phyloP scores from a whole-genome alignment of 2,329 filamentous ascomycete species.

The Exophiala spinifera region DNA sequence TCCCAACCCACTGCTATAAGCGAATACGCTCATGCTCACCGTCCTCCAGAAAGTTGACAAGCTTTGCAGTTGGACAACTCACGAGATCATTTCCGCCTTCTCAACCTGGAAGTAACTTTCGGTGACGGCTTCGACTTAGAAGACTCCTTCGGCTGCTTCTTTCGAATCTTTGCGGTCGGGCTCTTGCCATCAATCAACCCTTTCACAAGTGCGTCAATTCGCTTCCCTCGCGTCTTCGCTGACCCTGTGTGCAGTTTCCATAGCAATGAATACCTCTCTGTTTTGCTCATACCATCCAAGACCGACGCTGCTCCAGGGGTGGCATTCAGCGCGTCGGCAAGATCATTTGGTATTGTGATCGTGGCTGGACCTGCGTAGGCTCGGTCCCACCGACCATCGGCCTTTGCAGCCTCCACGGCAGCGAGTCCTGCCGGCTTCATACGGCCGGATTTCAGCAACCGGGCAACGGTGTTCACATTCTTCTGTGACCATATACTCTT shows the following conservation, averaged over 20 bases:
- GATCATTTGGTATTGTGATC: constrained; percentile 50
- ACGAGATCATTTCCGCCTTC: too few relatives aligned
- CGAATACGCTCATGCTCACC: too few relatives aligned
- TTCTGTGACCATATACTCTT: constrained; percentile 59
- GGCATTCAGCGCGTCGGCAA: constrained; percentile 43
- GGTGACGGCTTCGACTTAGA: too few relatives aligned
- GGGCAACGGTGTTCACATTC: constrained; percentile 54
- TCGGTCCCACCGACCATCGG: constrained; percentile 57
- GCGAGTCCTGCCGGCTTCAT: constrained; percentile 50
- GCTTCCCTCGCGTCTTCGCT: constrained; percentile 33
- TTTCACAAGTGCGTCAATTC: constrained; percentile 44
- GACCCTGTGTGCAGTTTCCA: constrained; percentile 45
- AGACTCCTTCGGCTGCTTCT: too few relatives aligned
- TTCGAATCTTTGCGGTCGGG: too few relatives aligned
- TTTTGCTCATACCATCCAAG: constrained; percentile 46
- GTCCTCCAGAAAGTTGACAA: too few relatives aligned
- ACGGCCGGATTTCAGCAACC: constrained; percentile 44
- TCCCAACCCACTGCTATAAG: too few relatives aligned
- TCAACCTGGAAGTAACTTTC: too few relatives aligned
- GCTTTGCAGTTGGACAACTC: too few relatives aligned
- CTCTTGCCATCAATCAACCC: constrained; percentile 35
- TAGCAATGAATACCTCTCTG: constrained; percentile 48
- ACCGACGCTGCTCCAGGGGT: constrained; percentile 38
- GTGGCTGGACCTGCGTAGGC: constrained; percentile 54
- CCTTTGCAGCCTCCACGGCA: constrained; percentile 55